A percentile compares a stretch with the other conserved stretches of the same genome.
Conservation (phyloP, 345 rosid species). For the Fremontodendron californicum region DNA sequence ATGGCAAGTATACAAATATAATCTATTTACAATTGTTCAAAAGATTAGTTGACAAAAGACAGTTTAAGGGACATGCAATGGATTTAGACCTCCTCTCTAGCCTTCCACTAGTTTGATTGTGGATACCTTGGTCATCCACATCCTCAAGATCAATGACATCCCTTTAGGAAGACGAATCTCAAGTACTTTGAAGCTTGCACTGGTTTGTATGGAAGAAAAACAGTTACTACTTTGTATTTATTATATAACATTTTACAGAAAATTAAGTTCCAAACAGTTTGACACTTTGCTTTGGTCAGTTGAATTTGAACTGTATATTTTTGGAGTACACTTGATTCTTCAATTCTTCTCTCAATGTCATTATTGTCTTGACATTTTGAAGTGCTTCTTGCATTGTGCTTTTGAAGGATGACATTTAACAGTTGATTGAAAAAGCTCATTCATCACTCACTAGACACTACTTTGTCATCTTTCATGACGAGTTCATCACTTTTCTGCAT, state of each 20-base stretch:
- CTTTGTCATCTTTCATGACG: constrained; percentile 17
- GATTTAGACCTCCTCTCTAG: not conserved
- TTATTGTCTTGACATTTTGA: constrained; percentile 6
- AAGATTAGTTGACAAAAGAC: not conserved
- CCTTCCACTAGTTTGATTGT: not conserved
- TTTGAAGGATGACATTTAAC: not conserved
- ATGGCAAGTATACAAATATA: not conserved
- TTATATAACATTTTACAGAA: no score
- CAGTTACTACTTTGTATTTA: not conserved
- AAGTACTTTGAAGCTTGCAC: not conserved
- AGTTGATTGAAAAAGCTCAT: constrained; percentile 16
- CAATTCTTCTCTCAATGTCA: not conserved
- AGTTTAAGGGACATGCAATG: not conserved
- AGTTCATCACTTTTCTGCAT: constrained; percentile 13
- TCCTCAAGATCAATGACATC: not conserved
- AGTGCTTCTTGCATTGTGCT: constrained; percentile 1
- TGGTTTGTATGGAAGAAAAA: not conserved
- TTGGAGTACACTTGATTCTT: constrained; percentile 2
- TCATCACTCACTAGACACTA: not conserved
- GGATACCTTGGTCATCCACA: not conserved
- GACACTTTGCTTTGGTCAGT: not conserved
- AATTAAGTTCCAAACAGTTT: not conserved
- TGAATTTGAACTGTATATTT: constrained; percentile 8
- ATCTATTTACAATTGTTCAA: not conserved
- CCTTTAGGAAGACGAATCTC: not conserved